Percentiles rank a stretch among this genome's conserved stretches.
Conservation (phyloP, 2,329 filamentous ascomycete species). For the Bipolaris victoriae region DNA sequence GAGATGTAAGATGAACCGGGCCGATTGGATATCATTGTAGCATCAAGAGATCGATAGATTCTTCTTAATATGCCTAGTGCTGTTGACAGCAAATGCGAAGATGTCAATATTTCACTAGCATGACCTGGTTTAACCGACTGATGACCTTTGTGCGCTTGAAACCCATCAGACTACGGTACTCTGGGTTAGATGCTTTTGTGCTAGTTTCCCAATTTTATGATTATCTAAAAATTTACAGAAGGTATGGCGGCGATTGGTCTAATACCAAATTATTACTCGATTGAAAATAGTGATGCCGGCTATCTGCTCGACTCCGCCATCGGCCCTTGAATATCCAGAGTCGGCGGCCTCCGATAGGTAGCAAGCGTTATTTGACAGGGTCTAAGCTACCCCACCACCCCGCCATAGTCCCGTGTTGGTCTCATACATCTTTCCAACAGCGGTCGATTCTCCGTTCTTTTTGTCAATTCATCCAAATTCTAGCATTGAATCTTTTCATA, state of each 20-base stretch:
- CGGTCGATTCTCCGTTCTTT: not conserved
- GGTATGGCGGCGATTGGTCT: not conserved
- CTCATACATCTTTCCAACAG: conserved; percentile 5
- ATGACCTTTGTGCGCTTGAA: not conserved
- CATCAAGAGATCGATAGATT: conserved; percentile 9
- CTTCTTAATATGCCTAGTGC: conserved; percentile 4
- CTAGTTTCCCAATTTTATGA: not conserved
- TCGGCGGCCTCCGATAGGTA: conserved; percentile 26
- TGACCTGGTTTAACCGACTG: not conserved
- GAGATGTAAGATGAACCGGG: not conserved
- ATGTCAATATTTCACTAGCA: not conserved
- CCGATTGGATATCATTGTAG: conserved; percentile 9
- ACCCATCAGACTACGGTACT: not conserved
- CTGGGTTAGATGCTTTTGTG: not conserved
- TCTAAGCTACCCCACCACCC: conserved; percentile 27
- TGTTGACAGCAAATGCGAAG: not conserved
- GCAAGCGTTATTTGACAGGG: conserved; percentile 12
- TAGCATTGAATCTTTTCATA: not conserved
- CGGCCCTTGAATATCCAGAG: conserved; percentile 20
- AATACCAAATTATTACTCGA: conserved; percentile 3
- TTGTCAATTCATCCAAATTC: not conserved
- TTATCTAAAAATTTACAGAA: not conserved
- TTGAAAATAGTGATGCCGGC: conserved; percentile 5
- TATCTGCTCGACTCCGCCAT: conserved; percentile 18
- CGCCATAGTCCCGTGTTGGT: conserved; percentile 14